Evolutionary conservation across 805 yeast genomes (phyloP), one percentile per base, ranked within the genome.

Genomic region (Starmerella roubikii): DNA sequence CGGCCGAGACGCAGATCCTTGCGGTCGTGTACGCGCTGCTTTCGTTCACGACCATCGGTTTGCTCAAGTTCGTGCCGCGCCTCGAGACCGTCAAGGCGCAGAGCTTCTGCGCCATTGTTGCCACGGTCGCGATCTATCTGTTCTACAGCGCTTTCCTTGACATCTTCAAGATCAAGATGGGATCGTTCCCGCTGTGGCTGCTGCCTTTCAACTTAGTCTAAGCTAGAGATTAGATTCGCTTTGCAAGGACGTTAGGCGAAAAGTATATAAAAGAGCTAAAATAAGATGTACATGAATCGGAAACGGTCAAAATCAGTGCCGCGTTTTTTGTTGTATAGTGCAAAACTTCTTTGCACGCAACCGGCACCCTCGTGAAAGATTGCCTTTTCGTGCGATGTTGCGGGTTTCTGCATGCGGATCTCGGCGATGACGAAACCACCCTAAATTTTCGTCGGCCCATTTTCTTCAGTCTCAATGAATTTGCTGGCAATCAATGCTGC

Each of bases 1-100:
- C 84, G 7, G 74, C 79, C 32, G 98, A 91, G 64, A 84, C 96
- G 8, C 96, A 91, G 62, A 69, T 85, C 37, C 60, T 91, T 29
- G 75, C 84, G 2, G 68, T 80, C 19, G 25, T 47, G 8, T 53
- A 59, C 42, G 93, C 84, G 2, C 49, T 71, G 7, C 62, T 85
- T 50, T 71, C 85, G 11, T 62, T 79, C 39, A 52, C 72, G 32
- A 60, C 77, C 16, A 67, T 85, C 32, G 59, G 71, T 1, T 64
- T 88, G 49, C 57, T 77, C 30, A 68, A 70, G 34, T 73, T 68
- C 48, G 70, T 71, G 1, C 80, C 85, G 5, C 55, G 58, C 17
- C 49, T 72, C 23, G 55, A 60, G 30, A 64, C 68, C 43, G 55
- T 67, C 7, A 63, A 65, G 35, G 64, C 68, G 9, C 74, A 70